Percentiles rank a stretch among this genome's conserved stretches.
Evolutionary conservation across 2,329 filamentous ascomycete species (phyloP).

Genomic region (Lachnellula suecica): DNA sequence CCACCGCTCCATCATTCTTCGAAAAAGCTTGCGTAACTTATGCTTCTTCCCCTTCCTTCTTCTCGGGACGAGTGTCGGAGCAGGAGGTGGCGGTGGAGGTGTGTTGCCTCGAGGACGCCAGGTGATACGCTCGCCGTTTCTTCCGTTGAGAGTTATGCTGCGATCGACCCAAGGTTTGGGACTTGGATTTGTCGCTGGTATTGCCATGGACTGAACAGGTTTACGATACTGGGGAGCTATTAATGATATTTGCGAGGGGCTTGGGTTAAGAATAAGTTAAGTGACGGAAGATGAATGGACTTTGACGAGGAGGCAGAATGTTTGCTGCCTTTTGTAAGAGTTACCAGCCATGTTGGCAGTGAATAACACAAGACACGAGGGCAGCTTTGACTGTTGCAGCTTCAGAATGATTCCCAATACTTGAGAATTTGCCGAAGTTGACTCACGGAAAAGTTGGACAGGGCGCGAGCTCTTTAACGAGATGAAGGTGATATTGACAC

Average conservation of each 20-base stretch:
- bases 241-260: background rate
- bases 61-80: background rate
- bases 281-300: too few species aligned
- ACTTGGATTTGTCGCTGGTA: background rate
- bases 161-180: background rate
- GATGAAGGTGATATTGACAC: too few species aligned
- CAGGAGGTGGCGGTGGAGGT: background rate
- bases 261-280: background rate
- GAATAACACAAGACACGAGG: background rate
- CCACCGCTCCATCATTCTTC: background rate
- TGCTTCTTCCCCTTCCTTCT: background rate
- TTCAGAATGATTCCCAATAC: background rate
- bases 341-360: background rate
- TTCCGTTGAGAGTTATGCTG: background rate
- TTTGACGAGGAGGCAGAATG: background rate
- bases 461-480: too few species aligned
- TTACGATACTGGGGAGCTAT: background rate
- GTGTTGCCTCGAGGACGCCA: background rate
- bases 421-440: too few species aligned
- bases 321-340: background rate
- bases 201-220: background rate
- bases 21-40: background rate
- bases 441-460: too few species aligned
- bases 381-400: too few species aligned
- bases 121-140: background rate